Evolutionary conservation across 2,329 filamentous ascomycete genomes (phyloP).

Genomic region (Salinomyces thailandicus): DNA sequence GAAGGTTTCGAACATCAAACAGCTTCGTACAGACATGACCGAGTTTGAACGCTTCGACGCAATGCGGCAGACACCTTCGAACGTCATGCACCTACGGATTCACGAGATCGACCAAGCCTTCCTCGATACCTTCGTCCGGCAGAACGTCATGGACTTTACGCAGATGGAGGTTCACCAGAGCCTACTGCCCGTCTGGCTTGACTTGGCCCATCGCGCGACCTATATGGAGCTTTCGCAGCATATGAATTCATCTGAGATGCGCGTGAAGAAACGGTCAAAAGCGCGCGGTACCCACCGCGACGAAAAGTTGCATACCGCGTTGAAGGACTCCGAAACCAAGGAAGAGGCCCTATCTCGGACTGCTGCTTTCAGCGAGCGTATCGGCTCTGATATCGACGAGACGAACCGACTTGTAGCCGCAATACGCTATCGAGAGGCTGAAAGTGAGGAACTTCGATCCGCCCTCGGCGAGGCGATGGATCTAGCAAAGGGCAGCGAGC

Average conservation of each 20-base stretch:
- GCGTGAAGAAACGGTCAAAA: conserved; percentile 30
- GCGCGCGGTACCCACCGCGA: conserved; percentile 26
- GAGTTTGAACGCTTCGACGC: conserved; percentile 47
- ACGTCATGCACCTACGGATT: conserved; percentile 42
- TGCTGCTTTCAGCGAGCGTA: conserved; percentile 26
- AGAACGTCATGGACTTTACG: conserved; percentile 26
- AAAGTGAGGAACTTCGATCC: not conserved
- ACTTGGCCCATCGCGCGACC: conserved; percentile 39
- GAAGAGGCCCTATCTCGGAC: conserved; percentile 45
- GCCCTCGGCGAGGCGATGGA: not conserved
- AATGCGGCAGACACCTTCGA: conserved; percentile 40
- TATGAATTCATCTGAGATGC: conserved; percentile 42
- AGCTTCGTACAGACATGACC: conserved; percentile 33
- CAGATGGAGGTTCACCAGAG: conserved; percentile 37
- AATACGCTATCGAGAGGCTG: not conserved
- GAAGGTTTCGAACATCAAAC: conserved; percentile 37
- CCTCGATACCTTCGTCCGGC: conserved; percentile 42
- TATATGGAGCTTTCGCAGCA: conserved; percentile 48
- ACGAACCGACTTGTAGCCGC: not conserved
- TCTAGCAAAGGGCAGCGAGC: conserved; percentile 6
- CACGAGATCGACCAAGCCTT: conserved; percentile 46
- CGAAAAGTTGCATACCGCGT: conserved; percentile 35
- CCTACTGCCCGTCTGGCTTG: conserved; percentile 35
- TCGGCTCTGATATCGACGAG: too few species aligned
- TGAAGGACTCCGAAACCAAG: conserved; percentile 35